These are phyloP conservation scores for Pythium monospermum DNA, from an alignment of 352 stramenopile species.

Conservation along the genomic window DNA sequence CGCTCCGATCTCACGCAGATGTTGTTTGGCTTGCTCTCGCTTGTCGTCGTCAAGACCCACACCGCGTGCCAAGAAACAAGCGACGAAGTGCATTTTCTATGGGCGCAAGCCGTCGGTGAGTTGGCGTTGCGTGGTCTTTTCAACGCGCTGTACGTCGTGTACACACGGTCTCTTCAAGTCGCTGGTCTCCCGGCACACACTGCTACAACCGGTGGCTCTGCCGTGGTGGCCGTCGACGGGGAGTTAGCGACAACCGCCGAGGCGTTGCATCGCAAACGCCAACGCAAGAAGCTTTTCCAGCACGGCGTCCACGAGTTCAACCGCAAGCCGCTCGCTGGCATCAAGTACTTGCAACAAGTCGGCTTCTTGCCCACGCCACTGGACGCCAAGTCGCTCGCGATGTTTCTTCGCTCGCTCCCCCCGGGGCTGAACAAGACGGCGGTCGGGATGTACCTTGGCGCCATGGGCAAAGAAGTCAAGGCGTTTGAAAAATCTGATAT, in stretches of 20 bases:
- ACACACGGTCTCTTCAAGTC: constrained; percentile 36
- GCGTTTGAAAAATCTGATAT: constrained; percentile 67
- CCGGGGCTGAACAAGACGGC: constrained; percentile 78
- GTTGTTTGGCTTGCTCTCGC: constrained; percentile 93
- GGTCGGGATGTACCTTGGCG: constrained; percentile 83
- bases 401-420: constrained; percentile 76
- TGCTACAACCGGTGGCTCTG: constrained; percentile 13
- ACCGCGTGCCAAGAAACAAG: constrained; percentile 60
- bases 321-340: constrained; percentile 84
- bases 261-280: constrained; percentile 46
- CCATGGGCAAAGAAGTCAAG: constrained; percentile 75
- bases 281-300: constrained; percentile 82
- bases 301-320: constrained; percentile 94
- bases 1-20: constrained; percentile 89
- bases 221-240: constrained; percentile 25
- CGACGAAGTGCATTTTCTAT: constrained; percentile 68
- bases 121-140: constrained; percentile 64
- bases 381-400: constrained; percentile 76
- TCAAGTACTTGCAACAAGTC: constrained; percentile 81
- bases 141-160: constrained; percentile 72
- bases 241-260: constrained; percentile 38
- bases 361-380: constrained; percentile 72
- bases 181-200: not conserved
- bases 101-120: constrained; percentile 63
- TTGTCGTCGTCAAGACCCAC: constrained; percentile 61